Percentiles rank a stretch among this genome's conserved stretches.
These are phyloP conservation scores for Pseudocercospora ulei DNA, from an alignment of 2,329 filamentous ascomycete genomes.

Conservation along the genomic window DNA sequence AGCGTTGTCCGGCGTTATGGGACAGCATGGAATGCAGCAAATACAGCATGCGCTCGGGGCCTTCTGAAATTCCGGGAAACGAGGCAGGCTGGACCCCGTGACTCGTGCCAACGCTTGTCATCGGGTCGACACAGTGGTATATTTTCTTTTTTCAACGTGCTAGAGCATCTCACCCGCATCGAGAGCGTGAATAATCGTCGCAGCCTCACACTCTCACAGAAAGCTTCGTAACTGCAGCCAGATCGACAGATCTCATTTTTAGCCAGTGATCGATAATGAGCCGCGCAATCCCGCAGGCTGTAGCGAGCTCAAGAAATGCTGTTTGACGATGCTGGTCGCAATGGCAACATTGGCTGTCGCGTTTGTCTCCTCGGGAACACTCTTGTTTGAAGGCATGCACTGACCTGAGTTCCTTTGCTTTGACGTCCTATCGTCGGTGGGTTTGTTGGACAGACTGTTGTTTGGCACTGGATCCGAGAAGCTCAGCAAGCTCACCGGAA, in stretches of 20 bases:
- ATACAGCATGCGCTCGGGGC: conserved; percentile 3
- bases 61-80: neutral
- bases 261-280: conserved; percentile 55
- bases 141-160: no score
- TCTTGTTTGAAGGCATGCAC: conserved; percentile 35
- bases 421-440: conserved; percentile 53
- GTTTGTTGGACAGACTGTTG: conserved; percentile 53
- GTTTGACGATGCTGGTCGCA: conserved; percentile 53
- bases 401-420: neutral
- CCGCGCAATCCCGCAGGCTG: conserved; percentile 58
- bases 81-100: neutral
- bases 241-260: no score
- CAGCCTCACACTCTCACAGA: no score
- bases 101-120: neutral
- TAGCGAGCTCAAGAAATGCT: conserved; percentile 52
- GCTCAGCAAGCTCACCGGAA: conserved; percentile 46
- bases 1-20: conserved; percentile 22
- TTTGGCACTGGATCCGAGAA: conserved; percentile 59
- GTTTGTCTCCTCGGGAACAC: conserved; percentile 55
- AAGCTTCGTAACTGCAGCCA: no score
- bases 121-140: neutral
- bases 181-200: no score
- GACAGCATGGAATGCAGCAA: conserved; percentile 9
- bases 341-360: conserved; percentile 58
- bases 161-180: no score